Base-by-base conservation (phyloP, 2,329 filamentous ascomycete species). In the Cladophialophora chaetospira region DNA sequence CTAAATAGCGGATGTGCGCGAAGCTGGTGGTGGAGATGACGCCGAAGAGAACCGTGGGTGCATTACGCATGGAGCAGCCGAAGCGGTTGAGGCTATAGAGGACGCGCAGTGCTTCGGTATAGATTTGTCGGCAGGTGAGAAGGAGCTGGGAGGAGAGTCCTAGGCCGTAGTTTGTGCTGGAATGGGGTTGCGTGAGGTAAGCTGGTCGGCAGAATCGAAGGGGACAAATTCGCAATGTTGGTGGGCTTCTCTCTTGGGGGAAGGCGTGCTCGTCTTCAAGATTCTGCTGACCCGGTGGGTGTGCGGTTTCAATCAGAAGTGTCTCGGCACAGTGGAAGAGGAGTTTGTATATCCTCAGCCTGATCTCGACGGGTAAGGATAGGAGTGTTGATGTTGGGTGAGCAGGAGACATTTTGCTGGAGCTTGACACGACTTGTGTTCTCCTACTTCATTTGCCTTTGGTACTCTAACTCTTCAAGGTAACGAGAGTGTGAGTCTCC, bases 71-170 rank as follows among this genome's bases (percentile, higher is more conserved):
- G 10, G 57, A 40, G 35, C 50, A 43, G 45, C 60, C 44, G 44
- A 62, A 57, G 9, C 11, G 28, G 47, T 52, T 53, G 29, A n/a
- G 5, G 4, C 28, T 25, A 53, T 60, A 62, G 19, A 62, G 60
- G 43, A 56, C 23, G 17, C 57, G 53, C 5, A 43, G 10, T n/a
- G 55, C 57, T 54, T 60, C 57, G 25, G 3, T 19, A 15, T 49
- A 56, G 25, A 53, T 48, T 28, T 50, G 33, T 3, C 31, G 45
- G 25, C 51, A 59, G 5, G 31, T 31, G 13, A 46, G 43, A 53
- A 67, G 67, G 65, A 70, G 65, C 68, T 69, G 66, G 49, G 54
- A 48, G 31, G 50, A 59, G 31, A 63, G 55, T 44, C 53, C 33
- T 38, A 43, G 28, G 51, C 25, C 42, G 63, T 66, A 65, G 64